phyloP scores from a whole-genome alignment of 495 filamentous ascomycete genomes.

The Penicillium riverlandense region DNA sequence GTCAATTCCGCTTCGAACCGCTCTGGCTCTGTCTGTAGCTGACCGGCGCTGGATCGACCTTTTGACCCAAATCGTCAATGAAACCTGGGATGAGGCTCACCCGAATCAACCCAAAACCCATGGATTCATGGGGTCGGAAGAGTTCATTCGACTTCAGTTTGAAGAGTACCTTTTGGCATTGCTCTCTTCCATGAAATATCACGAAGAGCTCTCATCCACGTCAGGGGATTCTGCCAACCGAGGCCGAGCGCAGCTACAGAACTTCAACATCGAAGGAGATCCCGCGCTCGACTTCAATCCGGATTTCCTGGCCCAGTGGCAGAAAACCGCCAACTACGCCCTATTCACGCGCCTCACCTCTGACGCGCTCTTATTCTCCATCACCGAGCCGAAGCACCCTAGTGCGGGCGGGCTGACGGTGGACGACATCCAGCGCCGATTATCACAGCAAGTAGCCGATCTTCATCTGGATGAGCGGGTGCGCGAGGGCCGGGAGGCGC shows the following conservation, averaged over 20 bases:
- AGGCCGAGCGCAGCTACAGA: conserved; percentile 28
- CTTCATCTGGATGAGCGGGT: conserved; percentile 83
- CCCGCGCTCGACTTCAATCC: conserved; percentile 72
- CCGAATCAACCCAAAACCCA: conserved; percentile 84
- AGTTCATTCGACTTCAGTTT: conserved; percentile 95
- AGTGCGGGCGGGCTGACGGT: conserved; percentile 91
- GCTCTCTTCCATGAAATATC: conserved; percentile 83
- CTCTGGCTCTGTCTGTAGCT: conserved; percentile 73
- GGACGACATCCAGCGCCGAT: conserved; percentile 85
- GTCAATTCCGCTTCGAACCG: conserved; percentile 67
- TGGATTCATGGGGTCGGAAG: conserved; percentile 93
- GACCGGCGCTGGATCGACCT: conserved; percentile 97
- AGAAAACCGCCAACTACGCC: conserved; percentile 77
- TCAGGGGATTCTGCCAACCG: conserved; percentile 21
- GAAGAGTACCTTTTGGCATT: conserved; percentile 94
- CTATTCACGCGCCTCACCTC: conserved; percentile 70
- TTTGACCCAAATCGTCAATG: conserved; percentile 83
- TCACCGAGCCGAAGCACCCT: conserved; percentile 87
- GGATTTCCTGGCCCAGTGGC: conserved; percentile 72
- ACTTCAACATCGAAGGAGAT: conserved; percentile 63
- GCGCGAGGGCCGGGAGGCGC: conserved; percentile 64
- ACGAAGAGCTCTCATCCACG: conserved; percentile 53
- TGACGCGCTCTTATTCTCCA: conserved; percentile 86
- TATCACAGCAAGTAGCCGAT: conserved; percentile 82
- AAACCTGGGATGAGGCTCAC: conserved; percentile 93